Conservation (phyloP, 768 basidiomycete genomes). For the Tephrocybe sp. region DNA sequence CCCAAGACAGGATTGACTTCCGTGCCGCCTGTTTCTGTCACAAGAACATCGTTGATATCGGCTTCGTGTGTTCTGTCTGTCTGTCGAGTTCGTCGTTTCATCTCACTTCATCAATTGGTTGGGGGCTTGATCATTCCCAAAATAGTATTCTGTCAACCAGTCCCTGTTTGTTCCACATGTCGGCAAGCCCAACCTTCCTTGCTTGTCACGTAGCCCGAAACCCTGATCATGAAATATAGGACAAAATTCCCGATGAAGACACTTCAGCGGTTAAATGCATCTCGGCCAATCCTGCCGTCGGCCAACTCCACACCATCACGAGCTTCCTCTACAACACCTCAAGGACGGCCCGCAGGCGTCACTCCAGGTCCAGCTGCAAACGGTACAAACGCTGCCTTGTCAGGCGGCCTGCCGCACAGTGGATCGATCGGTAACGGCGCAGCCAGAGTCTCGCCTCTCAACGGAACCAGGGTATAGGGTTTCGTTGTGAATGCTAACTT, state of each 20-base stretch:
- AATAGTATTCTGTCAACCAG: constrained; percentile 90
- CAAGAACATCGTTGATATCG: constrained; percentile 93
- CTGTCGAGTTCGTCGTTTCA: constrained; percentile 73
- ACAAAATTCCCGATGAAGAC: constrained; percentile 96
- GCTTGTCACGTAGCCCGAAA: constrained; percentile 4
- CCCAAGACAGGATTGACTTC: constrained; percentile 95
- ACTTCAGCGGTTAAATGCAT: constrained; percentile 75
- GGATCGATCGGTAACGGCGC: constrained; percentile 17
- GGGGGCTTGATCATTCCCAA: too few species aligned
- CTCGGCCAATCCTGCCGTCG: constrained; percentile 34
- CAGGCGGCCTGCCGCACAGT: constrained; percentile 16
- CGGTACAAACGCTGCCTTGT: constrained; percentile 10
- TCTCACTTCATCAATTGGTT: constrained; percentile 3
- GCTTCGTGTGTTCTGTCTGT: constrained; percentile 98
- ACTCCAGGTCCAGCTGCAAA: constrained; percentile 17
- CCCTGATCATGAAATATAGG: constrained; percentile 37
- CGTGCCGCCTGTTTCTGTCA: constrained; percentile 99
- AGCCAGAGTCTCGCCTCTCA: constrained; percentile 9
- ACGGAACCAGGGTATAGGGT: constrained; percentile 15
- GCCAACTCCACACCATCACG: constrained; percentile 24
- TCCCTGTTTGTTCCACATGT: constrained; percentile 93
- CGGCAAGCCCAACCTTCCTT: constrained; percentile 55
- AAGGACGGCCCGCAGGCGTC: constrained; percentile 24
- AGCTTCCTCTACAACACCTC: constrained; percentile 32
- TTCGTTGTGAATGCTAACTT: background rate